These are phyloP conservation scores for Pelargonium citronellum DNA, from an alignment of 441 rosid species.

Conservation along the genomic window DNA sequence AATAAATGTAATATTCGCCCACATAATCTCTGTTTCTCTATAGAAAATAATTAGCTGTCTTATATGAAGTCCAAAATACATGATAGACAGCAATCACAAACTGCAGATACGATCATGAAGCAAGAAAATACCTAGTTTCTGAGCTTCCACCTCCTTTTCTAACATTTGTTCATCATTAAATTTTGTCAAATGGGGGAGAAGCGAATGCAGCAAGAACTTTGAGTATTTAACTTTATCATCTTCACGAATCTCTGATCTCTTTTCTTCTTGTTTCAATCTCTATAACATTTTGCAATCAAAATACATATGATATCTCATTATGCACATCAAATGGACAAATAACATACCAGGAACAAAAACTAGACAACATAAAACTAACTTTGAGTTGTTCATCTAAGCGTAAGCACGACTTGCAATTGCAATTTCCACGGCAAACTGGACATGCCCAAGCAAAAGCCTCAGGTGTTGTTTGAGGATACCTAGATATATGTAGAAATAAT, in stretches of 20 bases:
- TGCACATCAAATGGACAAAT: not conserved
- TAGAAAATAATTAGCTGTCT: constrained; percentile 13
- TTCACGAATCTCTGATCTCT: not conserved
- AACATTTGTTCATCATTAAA: constrained; percentile 35
- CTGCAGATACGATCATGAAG: not conserved
- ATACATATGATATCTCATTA: not conserved
- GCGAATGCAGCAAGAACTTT: constrained; percentile 27
- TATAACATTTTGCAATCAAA: not conserved
- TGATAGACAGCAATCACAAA: not conserved
- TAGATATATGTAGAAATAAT: no score
- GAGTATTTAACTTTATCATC: constrained; percentile 19
- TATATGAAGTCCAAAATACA: not conserved
- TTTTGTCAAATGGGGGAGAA: constrained; percentile 41
- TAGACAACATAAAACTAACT: not conserved
- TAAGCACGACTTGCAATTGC: constrained; percentile 26
- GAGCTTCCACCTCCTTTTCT: constrained; percentile 45
- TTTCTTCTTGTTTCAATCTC: not conserved
- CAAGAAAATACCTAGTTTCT: constrained; percentile 30
- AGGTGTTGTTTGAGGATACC: no score
- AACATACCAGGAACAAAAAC: not conserved
- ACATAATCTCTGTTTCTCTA: not conserved
- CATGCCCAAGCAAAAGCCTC: no score
- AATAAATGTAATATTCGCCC: not conserved
- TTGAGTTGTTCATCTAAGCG: not conserved
- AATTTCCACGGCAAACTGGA: constrained; percentile 23